A percentile compares a stretch with the other conserved stretches of the same genome.
phyloP scores from a whole-genome alignment of 1,139 yeast species.

The Suhomyces guaymorum region DNA sequence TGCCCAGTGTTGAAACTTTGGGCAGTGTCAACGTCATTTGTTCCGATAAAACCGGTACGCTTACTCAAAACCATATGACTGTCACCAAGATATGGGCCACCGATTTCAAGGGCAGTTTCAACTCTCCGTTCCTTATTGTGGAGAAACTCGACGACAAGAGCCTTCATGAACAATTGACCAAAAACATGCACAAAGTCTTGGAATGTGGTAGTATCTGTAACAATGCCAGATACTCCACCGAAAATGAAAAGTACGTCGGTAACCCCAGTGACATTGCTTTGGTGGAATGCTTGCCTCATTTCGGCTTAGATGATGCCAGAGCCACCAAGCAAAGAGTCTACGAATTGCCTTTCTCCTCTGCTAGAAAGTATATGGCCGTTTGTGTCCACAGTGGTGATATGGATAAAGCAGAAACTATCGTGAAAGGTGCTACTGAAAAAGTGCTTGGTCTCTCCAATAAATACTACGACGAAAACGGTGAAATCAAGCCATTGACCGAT shows the following conservation, averaged over 20 bases:
- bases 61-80: conserved; percentile 93
- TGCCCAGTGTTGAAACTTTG: conserved; percentile 93
- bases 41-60: conserved; percentile 92
- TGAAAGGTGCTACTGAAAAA: conserved; percentile 88
- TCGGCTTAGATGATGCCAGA: conserved; percentile 72
- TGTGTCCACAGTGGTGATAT: conserved; percentile 62
- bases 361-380: conserved; percentile 88
- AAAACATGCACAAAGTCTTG: conserved; percentile 55
- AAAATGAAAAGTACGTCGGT: conserved; percentile 74
- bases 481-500: conserved; percentile 52
- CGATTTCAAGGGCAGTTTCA: conserved; percentile 60
- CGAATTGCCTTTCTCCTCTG: conserved; percentile 84
- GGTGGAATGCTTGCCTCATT: conserved; percentile 68
- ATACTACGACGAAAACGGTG: conserved; percentile 61
- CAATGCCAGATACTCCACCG: conserved; percentile 70
- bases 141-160: conserved; percentile 44
- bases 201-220: conserved; percentile 80
- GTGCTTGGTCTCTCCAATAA: conserved; percentile 62
- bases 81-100: conserved; percentile 83
- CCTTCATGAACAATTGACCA: conserved; percentile 48
- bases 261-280: conserved; percentile 94
- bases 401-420: conserved; percentile 57
- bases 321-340: conserved; percentile 55
- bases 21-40: conserved; percentile 96
- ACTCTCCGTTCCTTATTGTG: conserved; percentile 48